A percentile compares a stretch with the other conserved stretches of the same genome.
Conservation (phyloP, 2,329 filamentous ascomycete genomes). For the Aphanoascus verrucosus region DNA sequence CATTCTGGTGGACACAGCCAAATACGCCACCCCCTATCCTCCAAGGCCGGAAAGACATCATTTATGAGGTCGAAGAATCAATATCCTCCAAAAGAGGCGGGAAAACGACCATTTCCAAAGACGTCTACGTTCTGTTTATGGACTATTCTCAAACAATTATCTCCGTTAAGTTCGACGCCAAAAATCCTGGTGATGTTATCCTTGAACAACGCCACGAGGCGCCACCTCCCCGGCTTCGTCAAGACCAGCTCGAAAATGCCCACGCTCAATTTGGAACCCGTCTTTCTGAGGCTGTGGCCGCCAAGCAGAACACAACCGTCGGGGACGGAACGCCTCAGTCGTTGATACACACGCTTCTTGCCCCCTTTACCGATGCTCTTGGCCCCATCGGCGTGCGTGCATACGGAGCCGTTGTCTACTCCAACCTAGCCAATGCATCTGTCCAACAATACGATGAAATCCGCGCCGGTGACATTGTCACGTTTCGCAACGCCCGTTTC, state of each 20-base stretch:
- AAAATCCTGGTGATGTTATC: constrained; percentile 59
- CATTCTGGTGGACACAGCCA: constrained; percentile 78
- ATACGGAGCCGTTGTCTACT: constrained; percentile 86
- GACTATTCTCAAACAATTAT: constrained; percentile 95
- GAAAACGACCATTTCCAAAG: constrained; percentile 61
- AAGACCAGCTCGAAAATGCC: constrained; percentile 84
- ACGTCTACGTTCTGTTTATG: constrained; percentile 78
- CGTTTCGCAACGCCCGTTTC: constrained; percentile 84
- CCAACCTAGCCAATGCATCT: constrained; percentile 87
- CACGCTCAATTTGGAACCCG: constrained; percentile 71
- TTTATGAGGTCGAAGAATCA: constrained; percentile 71
- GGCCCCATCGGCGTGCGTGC: constrained; percentile 75
- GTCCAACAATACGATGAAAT: constrained; percentile 89
- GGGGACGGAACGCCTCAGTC: constrained; percentile 72
- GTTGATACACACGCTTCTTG: constrained; percentile 69
- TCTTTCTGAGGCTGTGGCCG: constrained; percentile 58
- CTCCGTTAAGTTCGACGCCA: constrained; percentile 65
- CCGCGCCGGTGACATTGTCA: constrained; percentile 81
- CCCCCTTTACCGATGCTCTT: constrained; percentile 61
- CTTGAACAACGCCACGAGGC: constrained; percentile 79
- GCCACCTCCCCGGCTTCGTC: constrained; percentile 69
- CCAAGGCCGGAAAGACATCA: constrained; percentile 71
- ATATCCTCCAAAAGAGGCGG: constrained; percentile 58
- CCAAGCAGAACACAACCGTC: constrained; percentile 68
- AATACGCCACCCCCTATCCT: constrained; percentile 70